These are phyloP conservation scores for Suhomyces kunorum DNA, from an alignment of 1,139 yeast genomes.

Conservation along the genomic window DNA sequence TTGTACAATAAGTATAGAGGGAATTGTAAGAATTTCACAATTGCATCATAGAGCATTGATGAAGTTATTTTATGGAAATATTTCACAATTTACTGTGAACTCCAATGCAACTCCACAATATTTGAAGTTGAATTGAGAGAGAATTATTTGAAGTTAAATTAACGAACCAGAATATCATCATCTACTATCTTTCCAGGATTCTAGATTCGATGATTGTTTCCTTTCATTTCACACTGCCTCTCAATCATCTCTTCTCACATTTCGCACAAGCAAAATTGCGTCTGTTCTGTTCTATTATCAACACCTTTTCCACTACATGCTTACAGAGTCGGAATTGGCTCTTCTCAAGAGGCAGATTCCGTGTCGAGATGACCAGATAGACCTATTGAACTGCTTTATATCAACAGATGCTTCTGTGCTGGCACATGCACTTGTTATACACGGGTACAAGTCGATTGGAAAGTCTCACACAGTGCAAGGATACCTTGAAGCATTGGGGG, in stretches of 20 bases:
- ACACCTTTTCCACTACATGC: not conserved
- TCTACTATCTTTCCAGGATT: not conserved
- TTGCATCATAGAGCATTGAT: no score
- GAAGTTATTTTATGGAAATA: no score
- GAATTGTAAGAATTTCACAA: no score
- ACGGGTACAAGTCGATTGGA: conserved; percentile 46
- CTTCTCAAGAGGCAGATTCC: conserved; percentile 11
- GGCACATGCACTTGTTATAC: conserved; percentile 36
- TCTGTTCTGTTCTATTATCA: not conserved
- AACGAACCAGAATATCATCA: no score
- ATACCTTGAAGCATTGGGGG: conserved; percentile 27
- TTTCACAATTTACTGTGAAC: no score
- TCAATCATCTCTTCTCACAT: not conserved
- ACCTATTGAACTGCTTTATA: conserved; percentile 32
- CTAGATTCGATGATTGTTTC: not conserved
- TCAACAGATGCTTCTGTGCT: conserved; percentile 23
- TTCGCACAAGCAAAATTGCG: not conserved
- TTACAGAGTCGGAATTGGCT: conserved; percentile 1
- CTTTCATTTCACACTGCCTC: not conserved
- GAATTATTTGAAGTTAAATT: no score
- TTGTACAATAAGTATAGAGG: not conserved
- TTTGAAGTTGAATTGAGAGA: no score
- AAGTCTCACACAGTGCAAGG: conserved; percentile 35
- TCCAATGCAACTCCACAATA: no score
- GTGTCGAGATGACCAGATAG: conserved; percentile 31